These are phyloP conservation scores for Fusarium nisikadoi DNA, from an alignment of 2,329 filamentous ascomycete genomes.

Conservation along the genomic window DNA sequence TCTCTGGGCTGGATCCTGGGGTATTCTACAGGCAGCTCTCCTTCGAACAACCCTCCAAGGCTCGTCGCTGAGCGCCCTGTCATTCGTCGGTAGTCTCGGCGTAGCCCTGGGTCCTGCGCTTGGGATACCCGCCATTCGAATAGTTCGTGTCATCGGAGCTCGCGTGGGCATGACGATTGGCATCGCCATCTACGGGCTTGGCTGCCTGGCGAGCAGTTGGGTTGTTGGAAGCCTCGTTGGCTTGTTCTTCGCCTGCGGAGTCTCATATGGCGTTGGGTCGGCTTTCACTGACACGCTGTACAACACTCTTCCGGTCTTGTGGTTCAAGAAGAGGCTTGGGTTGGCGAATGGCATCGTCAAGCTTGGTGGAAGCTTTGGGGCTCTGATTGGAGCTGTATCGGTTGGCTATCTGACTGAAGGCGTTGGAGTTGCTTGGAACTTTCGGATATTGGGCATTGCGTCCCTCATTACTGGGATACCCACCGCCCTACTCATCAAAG, in stretches of 20 bases:
- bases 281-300: not conserved
- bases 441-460: not conserved
- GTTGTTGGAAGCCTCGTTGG: not conserved
- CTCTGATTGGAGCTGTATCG: not conserved
- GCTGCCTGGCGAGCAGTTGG: not conserved
- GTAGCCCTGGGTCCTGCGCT: not conserved
- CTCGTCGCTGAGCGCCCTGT: not conserved
- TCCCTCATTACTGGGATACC: not conserved
- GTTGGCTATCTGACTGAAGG: not conserved
- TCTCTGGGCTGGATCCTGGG: not conserved
- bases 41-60: not conserved
- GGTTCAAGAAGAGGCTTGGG: not conserved
- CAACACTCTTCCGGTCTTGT: not conserved
- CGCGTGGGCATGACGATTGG: not conserved
- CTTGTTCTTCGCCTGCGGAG: not conserved
- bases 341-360: not conserved
- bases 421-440: not conserved
- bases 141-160: not conserved
- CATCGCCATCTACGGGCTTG: not conserved
- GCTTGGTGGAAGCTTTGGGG: not conserved
- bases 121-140: not conserved
- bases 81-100: not conserved
- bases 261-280: not conserved
- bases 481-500: not conserved
- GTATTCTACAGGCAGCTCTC: not conserved